Conservation (phyloP, 352 stramenopile genomes). For the Globisporangium nagaii region DNA sequence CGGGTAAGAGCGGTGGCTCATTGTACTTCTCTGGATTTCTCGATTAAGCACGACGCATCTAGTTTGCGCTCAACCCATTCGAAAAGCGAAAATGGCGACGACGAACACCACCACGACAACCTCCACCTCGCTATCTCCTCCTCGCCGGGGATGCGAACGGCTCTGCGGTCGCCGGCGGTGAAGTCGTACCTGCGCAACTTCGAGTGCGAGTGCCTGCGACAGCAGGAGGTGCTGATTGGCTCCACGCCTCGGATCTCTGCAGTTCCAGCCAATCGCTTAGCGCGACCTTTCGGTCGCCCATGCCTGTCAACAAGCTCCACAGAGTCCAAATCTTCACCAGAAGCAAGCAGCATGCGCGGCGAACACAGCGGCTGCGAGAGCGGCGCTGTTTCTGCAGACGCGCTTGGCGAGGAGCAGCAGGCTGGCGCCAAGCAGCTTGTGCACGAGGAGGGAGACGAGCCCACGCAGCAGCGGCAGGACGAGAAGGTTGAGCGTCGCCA, state of each 20-base stretch:
- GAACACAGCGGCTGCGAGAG: background rate
- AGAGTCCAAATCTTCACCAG: background rate
- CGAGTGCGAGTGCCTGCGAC: conserved; percentile 27
- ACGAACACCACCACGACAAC: no score
- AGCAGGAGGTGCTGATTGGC: conserved; percentile 61
- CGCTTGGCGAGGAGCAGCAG: background rate
- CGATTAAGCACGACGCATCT: no score
- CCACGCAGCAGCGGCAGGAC: background rate
- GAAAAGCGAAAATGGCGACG: background rate
- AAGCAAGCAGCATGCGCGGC: background rate
- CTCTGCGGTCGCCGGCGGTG: conserved; percentile 21
- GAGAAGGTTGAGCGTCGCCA: no score
- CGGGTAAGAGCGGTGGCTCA: no score
- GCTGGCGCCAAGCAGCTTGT: background rate
- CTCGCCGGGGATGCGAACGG: background rate
- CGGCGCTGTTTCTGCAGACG: background rate
- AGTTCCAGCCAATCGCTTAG: conserved; percentile 13
- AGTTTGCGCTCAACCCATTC: no score
- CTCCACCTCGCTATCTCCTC: no score
- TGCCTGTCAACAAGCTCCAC: conserved; percentile 2
- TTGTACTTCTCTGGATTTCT: no score
- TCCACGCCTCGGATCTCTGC: no score
- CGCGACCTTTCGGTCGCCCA: conserved; percentile 5
- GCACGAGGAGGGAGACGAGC: background rate
- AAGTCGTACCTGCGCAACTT: conserved; percentile 75